A percentile compares a stretch with the other conserved stretches of the same genome.
phyloP scores from a whole-genome alignment of 306 rosid species.

The Psophocarpus tetragonolobus region DNA sequence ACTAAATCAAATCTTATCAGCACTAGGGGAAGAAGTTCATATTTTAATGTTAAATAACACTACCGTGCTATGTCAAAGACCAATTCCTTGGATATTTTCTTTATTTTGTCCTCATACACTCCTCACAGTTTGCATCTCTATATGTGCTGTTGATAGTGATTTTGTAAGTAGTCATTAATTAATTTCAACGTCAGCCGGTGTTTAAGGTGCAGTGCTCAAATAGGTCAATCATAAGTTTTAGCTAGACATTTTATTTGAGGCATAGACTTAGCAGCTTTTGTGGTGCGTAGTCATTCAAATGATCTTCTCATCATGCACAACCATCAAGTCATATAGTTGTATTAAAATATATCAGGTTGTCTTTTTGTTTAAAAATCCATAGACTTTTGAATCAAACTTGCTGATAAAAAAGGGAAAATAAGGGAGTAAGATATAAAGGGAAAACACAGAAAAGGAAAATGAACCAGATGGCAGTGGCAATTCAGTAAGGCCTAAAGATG shows the following conservation, averaged over 20 bases:
- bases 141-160: conserved; percentile 3
- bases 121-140: neutral
- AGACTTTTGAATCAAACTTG: neutral
- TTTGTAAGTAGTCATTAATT: neutral
- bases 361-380: neutral
- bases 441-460: neutral
- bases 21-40: neutral
- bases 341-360: neutral
- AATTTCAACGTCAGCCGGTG: neutral
- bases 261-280: neutral
- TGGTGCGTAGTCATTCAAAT: neutral
- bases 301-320: neutral
- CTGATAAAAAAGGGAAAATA: neutral
- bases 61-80: neutral
- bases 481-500: neutral
- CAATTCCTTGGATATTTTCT: neutral
- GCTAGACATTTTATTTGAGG: neutral
- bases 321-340: neutral
- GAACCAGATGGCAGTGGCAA: neutral
- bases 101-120: neutral
- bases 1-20: conserved; percentile 6
- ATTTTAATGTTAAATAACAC: neutral
- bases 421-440: neutral
- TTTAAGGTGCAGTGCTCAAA: conserved; percentile 3
- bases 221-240: neutral